These are phyloP conservation scores for Cyclotella atomus DNA, from an alignment of 108 stramenopile genomes.

Conservation along the genomic window DNA sequence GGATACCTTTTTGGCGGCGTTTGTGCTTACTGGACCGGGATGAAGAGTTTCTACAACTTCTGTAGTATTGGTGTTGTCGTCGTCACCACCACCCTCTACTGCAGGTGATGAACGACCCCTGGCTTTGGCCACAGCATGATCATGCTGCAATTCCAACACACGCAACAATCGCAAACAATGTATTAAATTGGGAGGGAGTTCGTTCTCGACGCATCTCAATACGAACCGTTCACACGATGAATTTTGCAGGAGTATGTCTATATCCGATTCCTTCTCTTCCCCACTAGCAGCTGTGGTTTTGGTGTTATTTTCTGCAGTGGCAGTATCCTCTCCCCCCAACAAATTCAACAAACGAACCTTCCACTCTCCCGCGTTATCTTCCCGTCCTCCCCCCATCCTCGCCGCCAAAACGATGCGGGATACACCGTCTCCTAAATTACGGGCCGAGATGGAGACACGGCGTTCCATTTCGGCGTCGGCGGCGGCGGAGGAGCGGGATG, in stretches of 20 bases:
- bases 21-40: constrained; percentile 39
- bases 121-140: constrained; percentile 44
- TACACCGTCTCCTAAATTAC: constrained; percentile 80
- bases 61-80: constrained; percentile 24
- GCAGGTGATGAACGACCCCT: constrained; percentile 18
- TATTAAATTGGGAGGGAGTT: constrained; percentile 93
- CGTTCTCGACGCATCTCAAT: constrained; percentile 90
- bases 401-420: constrained; percentile 84
- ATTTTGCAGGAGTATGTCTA: constrained; percentile 72
- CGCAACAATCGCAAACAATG: constrained; percentile 93
- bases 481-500: constrained; percentile 29
- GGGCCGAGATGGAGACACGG: constrained; percentile 67
- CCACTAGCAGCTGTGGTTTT: constrained; percentile 5
- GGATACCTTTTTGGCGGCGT: constrained; percentile 82
- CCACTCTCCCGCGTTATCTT: constrained; percentile 60
- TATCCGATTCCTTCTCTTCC: constrained; percentile 45
- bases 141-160: constrained; percentile 93
- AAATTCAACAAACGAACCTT: constrained; percentile 67
- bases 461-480: constrained; percentile 83
- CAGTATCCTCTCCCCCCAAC: constrained; percentile 71
- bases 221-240: constrained; percentile 84
- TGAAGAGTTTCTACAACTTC: neutral
- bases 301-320: neutral
- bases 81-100: constrained; percentile 13
- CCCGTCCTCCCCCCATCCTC: constrained; percentile 46